A percentile compares a stretch with the other conserved stretches of the same genome.
Evolutionary conservation across 73 alveolate species (phyloP).

Genomic region (Tetrahymena elliotti): DNA sequence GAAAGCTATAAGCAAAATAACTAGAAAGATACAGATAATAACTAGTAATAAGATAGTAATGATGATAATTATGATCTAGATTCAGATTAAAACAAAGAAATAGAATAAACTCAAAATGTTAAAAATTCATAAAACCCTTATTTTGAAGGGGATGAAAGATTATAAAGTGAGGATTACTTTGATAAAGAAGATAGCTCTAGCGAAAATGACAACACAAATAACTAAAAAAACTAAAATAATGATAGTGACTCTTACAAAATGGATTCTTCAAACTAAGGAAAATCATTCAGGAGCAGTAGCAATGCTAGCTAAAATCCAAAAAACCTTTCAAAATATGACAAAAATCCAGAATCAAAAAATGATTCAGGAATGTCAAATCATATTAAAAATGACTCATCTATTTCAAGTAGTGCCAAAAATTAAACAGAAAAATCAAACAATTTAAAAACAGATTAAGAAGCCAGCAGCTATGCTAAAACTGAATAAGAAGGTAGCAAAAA

Average conservation of each 20-base stretch:
- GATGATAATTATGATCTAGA: not conserved
- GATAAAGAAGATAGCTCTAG: not conserved
- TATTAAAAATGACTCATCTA: not conserved
- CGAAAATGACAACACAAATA: not conserved
- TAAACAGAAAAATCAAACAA: not conserved
- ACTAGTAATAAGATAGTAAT: not conserved
- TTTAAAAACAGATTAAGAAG: not conserved
- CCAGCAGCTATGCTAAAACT: not conserved
- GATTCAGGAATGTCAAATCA: not conserved
- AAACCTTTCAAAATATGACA: not conserved
- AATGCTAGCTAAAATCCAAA: not conserved
- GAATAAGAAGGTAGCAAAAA: not conserved
- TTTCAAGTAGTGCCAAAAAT: no score
- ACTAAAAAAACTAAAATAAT: not conserved
- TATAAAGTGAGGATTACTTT: not conserved
- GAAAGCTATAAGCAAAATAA: not conserved
- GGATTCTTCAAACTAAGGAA: not conserved
- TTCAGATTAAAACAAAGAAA: not conserved
- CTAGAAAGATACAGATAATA: not conserved
- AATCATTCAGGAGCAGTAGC: not conserved
- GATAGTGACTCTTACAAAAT: not conserved
- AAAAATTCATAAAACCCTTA: not conserved
- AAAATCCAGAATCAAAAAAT: not conserved
- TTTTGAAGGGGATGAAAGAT: not conserved
- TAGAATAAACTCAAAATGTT: not conserved